Base-by-base conservation (phyloP, 805 yeast genomes). In the Metschnikowia kofuensis region DNA sequence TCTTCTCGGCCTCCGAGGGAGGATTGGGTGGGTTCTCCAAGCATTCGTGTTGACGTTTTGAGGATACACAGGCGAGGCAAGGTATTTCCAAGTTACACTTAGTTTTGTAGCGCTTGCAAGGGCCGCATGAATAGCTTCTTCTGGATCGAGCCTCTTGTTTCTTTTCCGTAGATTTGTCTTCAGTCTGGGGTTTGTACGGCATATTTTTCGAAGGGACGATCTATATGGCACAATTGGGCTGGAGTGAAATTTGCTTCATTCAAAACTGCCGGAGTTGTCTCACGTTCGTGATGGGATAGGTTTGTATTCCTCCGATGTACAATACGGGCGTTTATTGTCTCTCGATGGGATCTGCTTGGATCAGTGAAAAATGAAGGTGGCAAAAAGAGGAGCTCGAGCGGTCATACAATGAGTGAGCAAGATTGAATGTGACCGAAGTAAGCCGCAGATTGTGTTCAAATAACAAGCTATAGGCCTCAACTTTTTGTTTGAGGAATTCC, bases 61-160 rank as follows among this genome's bases (percentile, higher is more conserved):
- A 68, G 41, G 69, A 60, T 21, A 58, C 49, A 54, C 83, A 79
- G 26, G 77, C 67, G 1, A 73, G 63, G 57, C 83, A 79, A 0
- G 83, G 83, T 7, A 63, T 63, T 40, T 65, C 57, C 48, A 76
- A 69, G 53, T 79, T 81, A 61, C 84, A 79, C 56, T 77, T 77
- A 57, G 78, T 76, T 59, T 79, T 79, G 48, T 75, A 73, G n/a
- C 66, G 60, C 54, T 77, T 77, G 54, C 84, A 79, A 2, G 80
- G 82, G 1, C 82, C 83, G 59, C 84, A 79, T 47, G 75, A 74
- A 56, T 79, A 79, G n/a, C 79, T 74, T 38, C 83, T 64, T 50
- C 83, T 62, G n/a, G 51, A 35, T 1, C 56, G 54, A 21, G 49
- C 16, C 44, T 51, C 51, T 11, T 35, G 13, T 30, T 38, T 38